phyloP scores from a whole-genome alignment of 805 yeast genomes.

The Saccharomycopsis guyanensis region DNA sequence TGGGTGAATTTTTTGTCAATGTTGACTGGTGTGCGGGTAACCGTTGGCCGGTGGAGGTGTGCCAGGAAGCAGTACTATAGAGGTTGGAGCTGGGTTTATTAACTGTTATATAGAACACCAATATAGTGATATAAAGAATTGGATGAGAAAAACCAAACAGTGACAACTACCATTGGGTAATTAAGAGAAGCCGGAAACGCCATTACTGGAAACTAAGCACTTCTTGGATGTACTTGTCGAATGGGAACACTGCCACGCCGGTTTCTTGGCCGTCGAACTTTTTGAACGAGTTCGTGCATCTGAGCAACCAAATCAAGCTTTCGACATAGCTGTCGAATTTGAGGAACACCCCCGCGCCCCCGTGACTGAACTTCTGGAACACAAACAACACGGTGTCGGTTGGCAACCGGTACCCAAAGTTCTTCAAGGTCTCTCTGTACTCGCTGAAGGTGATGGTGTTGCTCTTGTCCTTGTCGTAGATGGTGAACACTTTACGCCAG shows the following conservation, averaged over 20 bases:
- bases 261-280: conserved; percentile 67
- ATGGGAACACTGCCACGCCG: conserved; percentile 61
- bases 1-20: too few relatives aligned
- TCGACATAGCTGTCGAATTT: conserved; percentile 81
- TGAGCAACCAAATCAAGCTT: conserved; percentile 64
- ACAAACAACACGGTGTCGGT: conserved; percentile 51
- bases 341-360: conserved; percentile 32
- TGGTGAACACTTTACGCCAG: conserved; percentile 58
- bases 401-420: conserved; percentile 60
- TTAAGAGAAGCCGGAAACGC: too few relatives aligned
- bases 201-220: conserved; percentile 31
- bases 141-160: too few relatives aligned
- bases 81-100: too few relatives aligned
- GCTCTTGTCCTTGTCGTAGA: conserved; percentile 50
- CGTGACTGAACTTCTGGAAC: conserved; percentile 41
- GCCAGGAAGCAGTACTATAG: neutral
- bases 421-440: conserved; percentile 54
- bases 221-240: conserved; percentile 58
- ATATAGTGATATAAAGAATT: too few relatives aligned
- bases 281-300: conserved; percentile 72
- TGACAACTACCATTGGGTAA: too few relatives aligned
- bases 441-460: conserved; percentile 62
- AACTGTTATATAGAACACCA: too few relatives aligned
- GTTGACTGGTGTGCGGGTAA: too few relatives aligned
- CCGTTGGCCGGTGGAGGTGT: too few relatives aligned